Evolutionary conservation across 148 eudicot species (phyloP), one percentile per base, ranked within the genome.

Genomic region (Vaccinium darrowii): DNA sequence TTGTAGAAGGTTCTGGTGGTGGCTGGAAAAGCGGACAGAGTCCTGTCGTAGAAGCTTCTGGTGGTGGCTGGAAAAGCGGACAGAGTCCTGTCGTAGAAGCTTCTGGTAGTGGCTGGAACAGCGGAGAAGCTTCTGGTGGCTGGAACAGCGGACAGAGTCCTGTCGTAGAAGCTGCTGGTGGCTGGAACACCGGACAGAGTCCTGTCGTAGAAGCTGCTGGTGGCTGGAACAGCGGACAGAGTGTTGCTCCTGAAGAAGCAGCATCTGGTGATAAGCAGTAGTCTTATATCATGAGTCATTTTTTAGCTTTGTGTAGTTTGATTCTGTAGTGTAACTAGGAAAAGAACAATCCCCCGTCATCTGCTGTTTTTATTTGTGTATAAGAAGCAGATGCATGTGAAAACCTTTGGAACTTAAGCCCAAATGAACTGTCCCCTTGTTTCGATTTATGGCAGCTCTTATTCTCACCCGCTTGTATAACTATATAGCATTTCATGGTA

Each of bases 361-460:
- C 76, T 63, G 86, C 65, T 84, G 53, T 78, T 84, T 84, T 84
- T 76, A 52, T 49, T 74, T 84, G 82, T 78, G 53, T 21, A 84
- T 36, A 50, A 6, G 82, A 58, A 79, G 82, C 67, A 79, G 82
- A 79, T 57, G 82, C 49, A 51, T 52, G 63, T 16, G 47, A 14
- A 50, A 27, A 78, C 63, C 57, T 78, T 78, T 7, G 60, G 60
- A 78, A 25, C 52, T 52, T 15, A 12, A 53, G 43, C 63, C 63
- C 43, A 6, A 78, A 25, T 54, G 63, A 54, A 27, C 21, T 54
- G 80, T n/a, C 30, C 27, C 43, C 47, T 76, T 50, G 1, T 76
- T 50, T 10, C 80, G 5, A 77, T n/a, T 52, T 11, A 14, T 0
- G 15, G 80, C 21, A 77, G 58, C 52, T 75, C 25, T 18, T 75